Evolutionary conservation across 495 filamentous ascomycete species (phyloP), one percentile per base, ranked within the genome.

Genomic region (Bathelium albidoporum): DNA sequence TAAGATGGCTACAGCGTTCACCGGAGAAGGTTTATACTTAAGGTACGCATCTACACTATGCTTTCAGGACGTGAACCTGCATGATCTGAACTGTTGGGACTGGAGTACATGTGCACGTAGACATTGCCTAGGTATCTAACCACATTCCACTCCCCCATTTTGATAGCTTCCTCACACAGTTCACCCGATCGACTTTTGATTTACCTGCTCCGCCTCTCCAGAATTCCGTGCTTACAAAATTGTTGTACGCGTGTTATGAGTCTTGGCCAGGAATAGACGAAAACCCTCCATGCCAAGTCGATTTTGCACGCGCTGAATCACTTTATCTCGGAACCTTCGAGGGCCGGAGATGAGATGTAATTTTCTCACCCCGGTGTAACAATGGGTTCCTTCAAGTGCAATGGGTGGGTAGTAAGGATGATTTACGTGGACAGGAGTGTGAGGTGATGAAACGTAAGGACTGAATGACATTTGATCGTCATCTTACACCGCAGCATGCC

Each of bases 311-410:
- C 14, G 28, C 26, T 16, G 29, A 5, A 2, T 43, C 22, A 26
- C 59, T 65, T 60, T 2, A 5, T 65, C 60, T 65, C 36, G 64
- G 64, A 65, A 62, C 64, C n/a, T 44, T 65, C 18, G 59, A 62
- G 64, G 64, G 59, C 64, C 59, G 10, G 43, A 26, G 18, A 55
- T 60, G 43, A 65, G 62, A 55, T 62, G 26, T 22, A 65, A 49
- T 20, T 41, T 2, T 55, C 62, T 62, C 41, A 60, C 28, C 32
- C 32, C 16, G 59, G 64, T 60, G 64, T 65, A 60, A 65, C 64
- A 65, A 65, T 34, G 31, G n/a, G n/a, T n/a, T n/a, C n/a, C n/a
- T n/a, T 28, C 24, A 60, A 31, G 53, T 53, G 59, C 22, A 41
- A 9, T 43, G 5, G 24, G 5, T 41, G 24, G 16, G 18, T 22